Conservation (phyloP, 1,284 basidiomycete genomes). For the Cerrena zonata region DNA sequence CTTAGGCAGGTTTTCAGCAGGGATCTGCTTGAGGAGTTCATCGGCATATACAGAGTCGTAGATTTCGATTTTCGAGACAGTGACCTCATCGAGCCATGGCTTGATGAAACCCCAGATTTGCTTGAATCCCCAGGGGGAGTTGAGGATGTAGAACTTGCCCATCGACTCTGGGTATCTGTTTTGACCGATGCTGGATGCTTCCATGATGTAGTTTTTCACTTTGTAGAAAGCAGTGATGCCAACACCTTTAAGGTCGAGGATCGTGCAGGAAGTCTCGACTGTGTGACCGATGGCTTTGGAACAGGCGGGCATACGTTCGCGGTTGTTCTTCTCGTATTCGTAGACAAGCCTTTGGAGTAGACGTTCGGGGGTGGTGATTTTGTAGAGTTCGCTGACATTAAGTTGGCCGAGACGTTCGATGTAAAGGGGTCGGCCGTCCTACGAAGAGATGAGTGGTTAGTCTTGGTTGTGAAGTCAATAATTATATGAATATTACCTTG, state of each 20-base stretch:
- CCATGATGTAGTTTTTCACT: constrained; percentile 87
- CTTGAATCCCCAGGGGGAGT: constrained; percentile 88
- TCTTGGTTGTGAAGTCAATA: neutral
- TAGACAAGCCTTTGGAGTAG: constrained; percentile 84
- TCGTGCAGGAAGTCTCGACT: constrained; percentile 97
- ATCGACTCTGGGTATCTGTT: constrained; percentile 90
- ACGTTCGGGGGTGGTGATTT: constrained; percentile 80
- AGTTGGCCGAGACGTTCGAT: constrained; percentile 90
- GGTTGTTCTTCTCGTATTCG: constrained; percentile 91
- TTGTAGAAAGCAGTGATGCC: constrained; percentile 81
- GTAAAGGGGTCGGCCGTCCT: constrained; percentile 95
- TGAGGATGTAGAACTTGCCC: constrained; percentile 96
- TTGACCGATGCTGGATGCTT: constrained; percentile 81
- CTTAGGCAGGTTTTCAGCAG: constrained; percentile 75
- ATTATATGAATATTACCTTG: constrained; percentile 49
- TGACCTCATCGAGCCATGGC: constrained; percentile 92
- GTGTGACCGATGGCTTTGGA: constrained; percentile 69
- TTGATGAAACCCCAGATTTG: constrained; percentile 88
- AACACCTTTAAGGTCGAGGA: constrained; percentile 87
- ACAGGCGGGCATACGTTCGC: constrained; percentile 80
- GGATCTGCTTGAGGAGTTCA: constrained; percentile 75
- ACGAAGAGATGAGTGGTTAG: constrained; percentile 1
- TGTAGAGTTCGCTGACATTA: constrained; percentile 80
- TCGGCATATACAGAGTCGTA: constrained; percentile 63
- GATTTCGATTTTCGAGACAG: constrained; percentile 88